phyloP scores from a whole-genome alignment of 352 stramenopile genomes.

The Peronospora destructor region DNA sequence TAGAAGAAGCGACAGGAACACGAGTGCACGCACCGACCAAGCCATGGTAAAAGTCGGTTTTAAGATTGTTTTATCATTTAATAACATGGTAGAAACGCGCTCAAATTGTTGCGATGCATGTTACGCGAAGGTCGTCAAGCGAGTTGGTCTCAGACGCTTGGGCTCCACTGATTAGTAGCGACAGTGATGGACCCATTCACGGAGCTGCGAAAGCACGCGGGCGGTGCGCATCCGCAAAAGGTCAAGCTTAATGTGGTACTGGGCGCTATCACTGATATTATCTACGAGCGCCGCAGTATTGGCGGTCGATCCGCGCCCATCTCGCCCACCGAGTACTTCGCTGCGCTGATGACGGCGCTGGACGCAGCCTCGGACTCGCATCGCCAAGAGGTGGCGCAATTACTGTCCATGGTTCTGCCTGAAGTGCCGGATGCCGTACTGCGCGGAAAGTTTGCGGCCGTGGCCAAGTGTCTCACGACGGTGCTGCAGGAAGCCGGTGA shows the following conservation, averaged over 20 bases:
- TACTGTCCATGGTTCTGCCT: constrained; percentile 72
- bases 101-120: neutral
- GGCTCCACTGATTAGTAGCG: constrained; percentile 33
- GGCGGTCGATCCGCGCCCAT: constrained; percentile 28
- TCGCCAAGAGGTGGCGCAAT: constrained; percentile 66
- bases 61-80: too few relatives aligned
- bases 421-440: constrained; percentile 66
- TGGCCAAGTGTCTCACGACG: constrained; percentile 60
- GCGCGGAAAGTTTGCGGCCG: constrained; percentile 68
- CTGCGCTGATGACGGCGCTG: constrained; percentile 80
- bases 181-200: constrained; percentile 62
- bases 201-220: constrained; percentile 74
- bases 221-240: constrained; percentile 72
- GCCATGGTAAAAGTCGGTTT: neutral
- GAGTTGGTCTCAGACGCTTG: neutral
- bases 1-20: constrained; percentile 29
- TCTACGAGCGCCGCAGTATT: constrained; percentile 57
- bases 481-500: constrained; percentile 64
- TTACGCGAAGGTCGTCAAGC: neutral
- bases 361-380: constrained; percentile 66
- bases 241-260: constrained; percentile 80
- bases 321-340: constrained; percentile 84
- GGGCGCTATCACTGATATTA: constrained; percentile 74
- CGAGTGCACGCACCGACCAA: constrained; percentile 15
- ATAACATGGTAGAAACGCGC: too few relatives aligned